Percentiles rank a stretch among this genome's conserved stretches.
phyloP scores from a whole-genome alignment of 202 grass and related monocot species.

The Panicum virgatum region DNA sequence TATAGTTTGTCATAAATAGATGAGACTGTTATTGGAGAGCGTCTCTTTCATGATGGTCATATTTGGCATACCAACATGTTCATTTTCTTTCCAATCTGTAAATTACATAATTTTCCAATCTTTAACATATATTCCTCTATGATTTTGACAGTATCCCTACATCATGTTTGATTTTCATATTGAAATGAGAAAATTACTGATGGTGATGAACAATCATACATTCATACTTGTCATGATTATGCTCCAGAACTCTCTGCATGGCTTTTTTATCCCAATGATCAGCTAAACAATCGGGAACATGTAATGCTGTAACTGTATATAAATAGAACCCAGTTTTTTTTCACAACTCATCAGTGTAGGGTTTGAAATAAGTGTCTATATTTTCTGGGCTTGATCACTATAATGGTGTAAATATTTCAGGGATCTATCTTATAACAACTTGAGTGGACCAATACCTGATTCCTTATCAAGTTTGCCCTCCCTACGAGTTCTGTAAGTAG shows the following conservation, averaged over 20 bases:
- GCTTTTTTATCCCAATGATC: not conserved
- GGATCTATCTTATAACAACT: constrained; percentile 21
- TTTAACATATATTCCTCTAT: not conserved
- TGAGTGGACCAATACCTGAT: constrained; percentile 10
- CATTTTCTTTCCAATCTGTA: not conserved
- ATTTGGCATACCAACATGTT: not conserved
- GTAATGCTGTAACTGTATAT: not conserved
- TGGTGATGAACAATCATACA: not conserved
- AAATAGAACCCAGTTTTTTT: not conserved
- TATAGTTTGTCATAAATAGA: no score
- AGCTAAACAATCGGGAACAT: not conserved
- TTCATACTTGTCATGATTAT: not conserved
- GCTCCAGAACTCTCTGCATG: not conserved
- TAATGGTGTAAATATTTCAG: not conserved
- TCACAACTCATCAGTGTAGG: not conserved
- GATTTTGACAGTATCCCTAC: not conserved
- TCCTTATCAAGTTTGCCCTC: not conserved
- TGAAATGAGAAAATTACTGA: no score
- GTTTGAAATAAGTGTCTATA: not conserved
- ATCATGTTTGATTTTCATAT: not conserved
- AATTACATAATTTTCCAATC: not conserved
- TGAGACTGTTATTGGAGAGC: no score
- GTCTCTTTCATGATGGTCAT: not conserved
- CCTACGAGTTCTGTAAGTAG: constrained; percentile 1
- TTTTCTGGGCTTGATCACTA: not conserved